Conservation (phyloP, 495 filamentous ascomycete genomes). For the Tuber melanosporum region DNA sequence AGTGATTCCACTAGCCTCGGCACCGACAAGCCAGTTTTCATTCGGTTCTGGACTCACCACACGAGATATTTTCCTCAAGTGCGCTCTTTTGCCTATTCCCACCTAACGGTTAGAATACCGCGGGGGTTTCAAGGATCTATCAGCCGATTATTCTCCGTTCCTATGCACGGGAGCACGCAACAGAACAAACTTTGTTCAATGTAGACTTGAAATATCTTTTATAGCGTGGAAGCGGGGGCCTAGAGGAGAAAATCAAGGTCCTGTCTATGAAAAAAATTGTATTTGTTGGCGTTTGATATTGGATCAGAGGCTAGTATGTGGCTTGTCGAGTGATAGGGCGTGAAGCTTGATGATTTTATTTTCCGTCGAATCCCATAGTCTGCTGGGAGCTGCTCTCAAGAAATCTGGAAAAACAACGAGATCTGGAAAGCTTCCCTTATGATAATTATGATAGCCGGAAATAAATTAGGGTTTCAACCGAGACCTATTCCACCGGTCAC, state of each 20-base stretch:
- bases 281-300: background rate
- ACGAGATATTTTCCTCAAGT: slow-evolving; percentile 54
- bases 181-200: slow-evolving; percentile 40
- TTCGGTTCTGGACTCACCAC: slow-evolving; percentile 56
- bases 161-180: background rate
- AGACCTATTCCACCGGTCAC: too few relatives aligned
- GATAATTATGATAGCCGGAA: too few relatives aligned
- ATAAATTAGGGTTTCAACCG: too few relatives aligned
- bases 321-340: slow-evolving; percentile 44
- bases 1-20: too few relatives aligned
- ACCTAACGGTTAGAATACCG: slow-evolving; percentile 39
- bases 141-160: slow-evolving; percentile 51
- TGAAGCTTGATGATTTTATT: slow-evolving; percentile 48
- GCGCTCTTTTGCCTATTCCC: slow-evolving; percentile 46
- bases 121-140: slow-evolving; percentile 48
- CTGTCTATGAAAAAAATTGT: slow-evolving; percentile 53
- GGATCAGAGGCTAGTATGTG: slow-evolving; percentile 26
- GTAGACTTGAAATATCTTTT: slow-evolving; percentile 53
- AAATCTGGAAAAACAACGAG: too few relatives aligned
- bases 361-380: slow-evolving; percentile 49
- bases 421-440: too few relatives aligned
- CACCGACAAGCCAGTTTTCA: slow-evolving; percentile 44
- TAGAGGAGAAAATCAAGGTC: slow-evolving; percentile 49
- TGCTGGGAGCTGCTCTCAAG: too few relatives aligned
- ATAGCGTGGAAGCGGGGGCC: slow-evolving; percentile 9